Conservation (phyloP, 2,329 filamentous ascomycete genomes). For the Cordyceps fumosorosea region DNA sequence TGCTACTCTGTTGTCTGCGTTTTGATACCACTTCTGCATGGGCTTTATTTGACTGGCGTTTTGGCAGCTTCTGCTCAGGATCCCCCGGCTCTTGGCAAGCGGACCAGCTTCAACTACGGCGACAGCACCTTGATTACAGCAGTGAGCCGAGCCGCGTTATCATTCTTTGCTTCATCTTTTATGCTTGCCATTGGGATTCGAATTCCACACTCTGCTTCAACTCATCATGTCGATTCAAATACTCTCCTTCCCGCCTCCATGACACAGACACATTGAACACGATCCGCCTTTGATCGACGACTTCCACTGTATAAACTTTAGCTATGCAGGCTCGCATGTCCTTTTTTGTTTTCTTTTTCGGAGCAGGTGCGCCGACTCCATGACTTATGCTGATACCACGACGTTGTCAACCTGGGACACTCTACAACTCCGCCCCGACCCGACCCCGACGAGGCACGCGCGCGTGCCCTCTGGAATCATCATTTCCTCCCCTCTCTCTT, state of each 20-base stretch:
- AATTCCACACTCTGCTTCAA: neutral
- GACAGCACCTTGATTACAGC: slow-evolving; percentile 26
- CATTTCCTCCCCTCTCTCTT: slow-evolving; percentile 6
- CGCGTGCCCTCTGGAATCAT: slow-evolving; percentile 9
- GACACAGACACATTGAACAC: slow-evolving; percentile 19
- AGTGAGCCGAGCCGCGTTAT: slow-evolving; percentile 5
- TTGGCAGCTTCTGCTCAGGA: slow-evolving; percentile 39
- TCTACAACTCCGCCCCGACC: slow-evolving; percentile 8
- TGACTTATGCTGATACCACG: slow-evolving; percentile 14
- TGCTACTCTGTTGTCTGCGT: slow-evolving; percentile 16
- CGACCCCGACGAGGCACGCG: slow-evolving; percentile 8
- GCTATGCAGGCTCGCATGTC: slow-evolving; percentile 6
- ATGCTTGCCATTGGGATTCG: neutral
- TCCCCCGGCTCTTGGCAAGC: slow-evolving; percentile 34
- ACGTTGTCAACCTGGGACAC: slow-evolving; percentile 10
- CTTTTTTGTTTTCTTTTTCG: slow-evolving; percentile 9
- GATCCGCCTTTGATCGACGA: slow-evolving; percentile 6
- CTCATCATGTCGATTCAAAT: slow-evolving; percentile 14
- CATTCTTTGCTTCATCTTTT: slow-evolving; percentile 12
- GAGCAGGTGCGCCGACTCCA: slow-evolving; percentile 8
- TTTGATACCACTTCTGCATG: slow-evolving; percentile 23
- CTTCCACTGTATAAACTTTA: slow-evolving; percentile 12
- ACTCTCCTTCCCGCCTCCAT: slow-evolving; percentile 15
- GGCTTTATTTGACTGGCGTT: slow-evolving; percentile 41
- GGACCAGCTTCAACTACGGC: slow-evolving; percentile 30